Evolutionary conservation across 1,284 basidiomycete genomes (phyloP), one percentile per base, ranked within the genome.

Genomic region (Lignosus rhinocerotis): DNA sequence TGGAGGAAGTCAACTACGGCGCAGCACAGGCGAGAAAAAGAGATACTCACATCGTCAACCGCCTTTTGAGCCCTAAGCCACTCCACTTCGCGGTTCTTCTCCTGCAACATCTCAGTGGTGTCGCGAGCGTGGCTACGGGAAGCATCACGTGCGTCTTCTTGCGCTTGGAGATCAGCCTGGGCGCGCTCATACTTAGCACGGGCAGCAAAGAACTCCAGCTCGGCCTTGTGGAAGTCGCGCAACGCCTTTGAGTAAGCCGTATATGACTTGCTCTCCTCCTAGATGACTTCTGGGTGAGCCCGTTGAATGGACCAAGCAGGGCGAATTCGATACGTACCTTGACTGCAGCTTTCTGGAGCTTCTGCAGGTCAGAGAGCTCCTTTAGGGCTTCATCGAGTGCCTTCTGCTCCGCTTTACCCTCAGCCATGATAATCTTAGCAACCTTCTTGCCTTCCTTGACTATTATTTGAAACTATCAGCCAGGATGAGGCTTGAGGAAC

Each of bases 31-130:
- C 34, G 5, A 11, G 25, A 11, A 11, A 19, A 11, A 25, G 12
- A 50, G 21, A 2, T 2, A 70, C 72, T 69, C 59, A 73, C 72
- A 48, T 84, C 82, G 61, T 85, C 82, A 3, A 79, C 77, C n/a
- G 75, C 75, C 63, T 79, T 79, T 69, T 78, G 76, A 19, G 73
- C 70, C 33, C 82, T 70, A 56, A 85, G 61, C 46, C 73, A 73
- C 56, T 85, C 82, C 0, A 86, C 76, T 69, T 85, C 83, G 46
- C 76, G 72, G 32, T 76, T 75, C 74, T 85, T 85, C 57, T 80
- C 78, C 64, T 80, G 78, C 59, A 84, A 70, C 64, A 72, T 76
- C 59, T 81, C 78, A 1, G 79, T 84, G 2, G 76, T 75, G 52
- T 80, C 76, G 42, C 70, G 71, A 0, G 80, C 80, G 41, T 77